Percentiles rank a stretch among this genome's conserved stretches.
These are phyloP conservation scores for Myxozyma nipponensis DNA, from an alignment of 805 yeast species.

Conservation along the genomic window DNA sequence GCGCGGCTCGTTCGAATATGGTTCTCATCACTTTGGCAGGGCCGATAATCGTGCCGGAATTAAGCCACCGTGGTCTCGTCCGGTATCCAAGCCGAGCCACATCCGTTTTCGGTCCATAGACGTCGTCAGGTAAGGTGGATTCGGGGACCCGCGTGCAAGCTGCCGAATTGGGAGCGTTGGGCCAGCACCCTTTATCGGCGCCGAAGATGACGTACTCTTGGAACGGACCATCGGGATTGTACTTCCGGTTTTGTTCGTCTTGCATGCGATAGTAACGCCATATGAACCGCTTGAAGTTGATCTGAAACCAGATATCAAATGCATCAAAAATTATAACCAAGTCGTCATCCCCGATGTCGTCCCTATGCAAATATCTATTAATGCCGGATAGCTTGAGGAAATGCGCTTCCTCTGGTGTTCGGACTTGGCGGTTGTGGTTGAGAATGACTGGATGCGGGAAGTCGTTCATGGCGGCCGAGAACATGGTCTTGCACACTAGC, in stretches of 20 bases:
- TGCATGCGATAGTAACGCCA: too few relatives aligned
- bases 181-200: constrained; percentile 22
- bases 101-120: constrained; percentile 17
- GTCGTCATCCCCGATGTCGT: neutral
- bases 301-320: constrained; percentile 5
- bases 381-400: constrained; percentile 1
- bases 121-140: constrained; percentile 7
- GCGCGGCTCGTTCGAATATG: constrained; percentile 6
- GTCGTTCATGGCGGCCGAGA: neutral
- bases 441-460: neutral
- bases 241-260: too few relatives aligned
- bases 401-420: neutral
- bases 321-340: neutral
- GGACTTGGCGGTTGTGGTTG: neutral
- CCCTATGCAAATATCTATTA: constrained; percentile 1
- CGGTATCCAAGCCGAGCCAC: neutral
- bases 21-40: constrained; percentile 7
- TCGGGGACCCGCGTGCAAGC: constrained; percentile 13
- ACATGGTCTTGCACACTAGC: neutral
- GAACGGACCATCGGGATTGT: too few relatives aligned
- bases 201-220: constrained; percentile 18
- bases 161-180: constrained; percentile 3
- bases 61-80: constrained; percentile 20
- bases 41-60: constrained; percentile 17
- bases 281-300: neutral